phyloP scores from a whole-genome alignment of 2,329 filamentous ascomycete species.

The Ambrosiella xylebori region DNA sequence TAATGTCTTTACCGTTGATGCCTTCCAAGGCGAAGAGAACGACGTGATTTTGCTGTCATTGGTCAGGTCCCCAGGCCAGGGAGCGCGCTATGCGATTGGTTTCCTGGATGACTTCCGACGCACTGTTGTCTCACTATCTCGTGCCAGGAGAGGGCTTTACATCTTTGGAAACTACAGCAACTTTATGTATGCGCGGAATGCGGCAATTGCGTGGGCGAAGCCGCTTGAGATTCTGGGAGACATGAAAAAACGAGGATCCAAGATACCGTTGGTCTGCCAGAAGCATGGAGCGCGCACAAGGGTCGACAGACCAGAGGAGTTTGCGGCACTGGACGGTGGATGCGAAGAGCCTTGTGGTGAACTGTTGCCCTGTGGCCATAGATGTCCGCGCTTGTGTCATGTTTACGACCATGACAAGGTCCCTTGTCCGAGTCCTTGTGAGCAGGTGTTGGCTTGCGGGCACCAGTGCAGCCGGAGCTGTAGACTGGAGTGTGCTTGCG shows the following conservation, averaged over 20 bases:
- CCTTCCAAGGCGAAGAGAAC: slow-evolving; percentile 84
- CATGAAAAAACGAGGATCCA: slow-evolving; percentile 28
- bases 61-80: slow-evolving; percentile 47
- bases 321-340: slow-evolving; percentile 20
- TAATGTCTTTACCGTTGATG: slow-evolving; percentile 68
- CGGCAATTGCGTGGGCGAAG: slow-evolving; percentile 23
- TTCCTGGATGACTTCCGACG: slow-evolving; percentile 51
- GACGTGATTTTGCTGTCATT: slow-evolving; percentile 66
- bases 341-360: slow-evolving; percentile 5
- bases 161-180: slow-evolving; percentile 61
- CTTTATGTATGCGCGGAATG: slow-evolving; percentile 29
- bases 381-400: background rate
- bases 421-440: background rate
- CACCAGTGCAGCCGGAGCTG: background rate
- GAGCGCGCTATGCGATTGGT: slow-evolving; percentile 35
- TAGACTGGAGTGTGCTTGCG: background rate
- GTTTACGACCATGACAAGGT: background rate
- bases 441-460: background rate
- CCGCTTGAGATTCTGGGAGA: slow-evolving; percentile 9
- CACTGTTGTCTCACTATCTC: slow-evolving; percentile 41
- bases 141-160: slow-evolving; percentile 65
- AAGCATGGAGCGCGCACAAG: background rate
- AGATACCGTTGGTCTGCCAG: background rate
- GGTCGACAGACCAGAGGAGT: slow-evolving; percentile 30
- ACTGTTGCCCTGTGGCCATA: slow-evolving; percentile 7